A percentile compares a stretch with the other conserved stretches of the same genome.
These are phyloP conservation scores for Cordia subcordata DNA, from an alignment of 257 asterid species.

Conservation along the genomic window DNA sequence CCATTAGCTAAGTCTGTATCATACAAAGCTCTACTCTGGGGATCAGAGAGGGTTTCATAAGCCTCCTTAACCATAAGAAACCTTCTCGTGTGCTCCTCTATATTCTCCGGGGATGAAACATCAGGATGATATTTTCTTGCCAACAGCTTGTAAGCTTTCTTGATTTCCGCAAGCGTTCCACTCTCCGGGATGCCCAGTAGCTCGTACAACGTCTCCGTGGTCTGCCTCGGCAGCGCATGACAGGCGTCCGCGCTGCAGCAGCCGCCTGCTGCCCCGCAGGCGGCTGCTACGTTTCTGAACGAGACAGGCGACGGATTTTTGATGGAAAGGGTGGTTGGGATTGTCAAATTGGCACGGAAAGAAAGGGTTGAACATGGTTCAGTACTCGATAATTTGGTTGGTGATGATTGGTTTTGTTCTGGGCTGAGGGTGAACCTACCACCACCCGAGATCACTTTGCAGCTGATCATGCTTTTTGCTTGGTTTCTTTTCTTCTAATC, in stretches of 20 bases:
- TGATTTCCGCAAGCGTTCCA: constrained; percentile 7
- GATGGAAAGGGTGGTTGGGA: no score
- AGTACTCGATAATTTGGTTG: neutral
- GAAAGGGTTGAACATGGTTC: neutral
- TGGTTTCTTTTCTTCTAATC: no score
- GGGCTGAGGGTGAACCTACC: no score
- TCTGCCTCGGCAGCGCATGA: neutral
- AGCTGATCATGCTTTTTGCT: no score
- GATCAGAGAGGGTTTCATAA: constrained; percentile 11
- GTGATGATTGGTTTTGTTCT: no score
- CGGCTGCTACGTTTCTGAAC: neutral
- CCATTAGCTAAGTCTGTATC: constrained; percentile 6
- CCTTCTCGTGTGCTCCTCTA: constrained; percentile 9
- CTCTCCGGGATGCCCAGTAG: constrained; percentile 4
- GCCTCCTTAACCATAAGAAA: constrained; percentile 11
- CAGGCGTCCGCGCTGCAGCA: neutral
- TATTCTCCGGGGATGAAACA: constrained; percentile 2
- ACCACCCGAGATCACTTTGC: no score
- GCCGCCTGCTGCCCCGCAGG: neutral
- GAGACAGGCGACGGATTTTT: neutral
- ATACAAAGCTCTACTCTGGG: neutral
- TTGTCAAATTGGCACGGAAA: neutral
- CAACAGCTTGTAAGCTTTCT: constrained; percentile 10
- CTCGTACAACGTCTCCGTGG: constrained; percentile 1
- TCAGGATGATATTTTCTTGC: constrained; percentile 11